Conservation (phyloP, 2,329 filamentous ascomycete species). For the Mariannaea elegans region DNA sequence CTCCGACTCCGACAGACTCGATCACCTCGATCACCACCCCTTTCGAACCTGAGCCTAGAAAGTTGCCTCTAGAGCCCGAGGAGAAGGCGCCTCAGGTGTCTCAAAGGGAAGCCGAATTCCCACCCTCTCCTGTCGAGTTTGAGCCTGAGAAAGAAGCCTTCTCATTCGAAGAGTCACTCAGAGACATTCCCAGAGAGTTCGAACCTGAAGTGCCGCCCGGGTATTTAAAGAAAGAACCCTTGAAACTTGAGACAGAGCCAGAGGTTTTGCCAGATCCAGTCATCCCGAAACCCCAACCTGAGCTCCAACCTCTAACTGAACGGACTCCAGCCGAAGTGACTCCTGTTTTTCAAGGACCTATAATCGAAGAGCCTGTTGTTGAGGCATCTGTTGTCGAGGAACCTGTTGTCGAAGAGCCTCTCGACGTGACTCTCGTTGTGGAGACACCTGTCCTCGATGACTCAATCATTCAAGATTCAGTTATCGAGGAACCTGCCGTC, state of each 20-base stretch:
- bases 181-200: no score
- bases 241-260: no score
- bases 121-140: background rate
- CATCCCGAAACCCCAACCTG: no score
- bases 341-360: background rate
- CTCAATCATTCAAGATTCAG: constrained; percentile 1
- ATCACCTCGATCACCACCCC: background rate
- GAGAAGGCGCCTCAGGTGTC: background rate
- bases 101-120: background rate
- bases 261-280: no score
- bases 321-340: no score
- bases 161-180: background rate
- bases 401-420: background rate
- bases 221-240: no score
- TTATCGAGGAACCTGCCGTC: background rate
- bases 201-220: no score
- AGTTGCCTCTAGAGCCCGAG: background rate
- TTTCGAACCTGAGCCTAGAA: background rate
- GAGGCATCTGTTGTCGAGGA: background rate
- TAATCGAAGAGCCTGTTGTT: background rate
- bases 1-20: background rate
- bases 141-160: background rate
- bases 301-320: no score
- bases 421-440: background rate
- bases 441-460: background rate